Conservation (phyloP, 805 yeast species). For the Cyberlindnera veronae region DNA sequence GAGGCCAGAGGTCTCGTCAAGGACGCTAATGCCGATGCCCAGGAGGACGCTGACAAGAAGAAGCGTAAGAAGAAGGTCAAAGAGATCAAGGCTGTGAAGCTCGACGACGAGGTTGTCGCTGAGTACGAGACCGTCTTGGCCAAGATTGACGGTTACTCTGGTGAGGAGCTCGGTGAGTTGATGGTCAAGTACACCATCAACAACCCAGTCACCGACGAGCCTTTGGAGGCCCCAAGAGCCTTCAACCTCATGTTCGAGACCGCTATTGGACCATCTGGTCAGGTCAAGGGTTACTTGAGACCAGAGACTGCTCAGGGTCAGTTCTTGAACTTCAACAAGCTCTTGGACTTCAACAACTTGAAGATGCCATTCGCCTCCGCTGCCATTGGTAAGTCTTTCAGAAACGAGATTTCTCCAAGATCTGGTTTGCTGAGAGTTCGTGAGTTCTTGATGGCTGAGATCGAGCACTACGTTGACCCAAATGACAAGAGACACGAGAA, state of each 20-base stretch:
- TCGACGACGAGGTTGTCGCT: slow-evolving; percentile 72
- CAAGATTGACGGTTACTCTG: slow-evolving; percentile 92
- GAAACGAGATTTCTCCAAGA: slow-evolving; percentile 98
- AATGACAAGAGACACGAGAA: slow-evolving; percentile 76
- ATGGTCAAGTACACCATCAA: slow-evolving; percentile 79
- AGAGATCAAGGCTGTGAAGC: slow-evolving; percentile 83
- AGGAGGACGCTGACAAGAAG: slow-evolving; percentile 76
- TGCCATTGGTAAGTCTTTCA: slow-evolving; percentile 95
- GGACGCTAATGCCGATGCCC: slow-evolving; percentile 53
- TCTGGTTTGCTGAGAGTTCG: slow-evolving; percentile 97
- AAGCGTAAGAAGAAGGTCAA: slow-evolving; percentile 95
- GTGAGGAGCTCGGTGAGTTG: slow-evolving; percentile 86
- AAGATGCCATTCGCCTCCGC: slow-evolving; percentile 99
- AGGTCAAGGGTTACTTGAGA: slow-evolving; percentile 89
- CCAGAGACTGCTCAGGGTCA: slow-evolving; percentile 99
- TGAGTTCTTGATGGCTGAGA: slow-evolving; percentile 99
- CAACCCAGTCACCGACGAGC: slow-evolving; percentile 88
- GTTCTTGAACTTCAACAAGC: slow-evolving; percentile 89
- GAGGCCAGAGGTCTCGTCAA: slow-evolving; percentile 83
- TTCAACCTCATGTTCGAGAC: slow-evolving; percentile 99
- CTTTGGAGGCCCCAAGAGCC: slow-evolving; percentile 85
- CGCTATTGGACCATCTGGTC: slow-evolving; percentile 98
- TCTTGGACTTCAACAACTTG: slow-evolving; percentile 90
- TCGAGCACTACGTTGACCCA: slow-evolving; percentile 98
- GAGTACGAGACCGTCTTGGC: slow-evolving; percentile 89